Percentiles rank a stretch among this genome's conserved stretches.
Evolutionary conservation across 2,329 filamentous ascomycete genomes (phyloP).

Genomic region (Nectriaceae sp.): DNA sequence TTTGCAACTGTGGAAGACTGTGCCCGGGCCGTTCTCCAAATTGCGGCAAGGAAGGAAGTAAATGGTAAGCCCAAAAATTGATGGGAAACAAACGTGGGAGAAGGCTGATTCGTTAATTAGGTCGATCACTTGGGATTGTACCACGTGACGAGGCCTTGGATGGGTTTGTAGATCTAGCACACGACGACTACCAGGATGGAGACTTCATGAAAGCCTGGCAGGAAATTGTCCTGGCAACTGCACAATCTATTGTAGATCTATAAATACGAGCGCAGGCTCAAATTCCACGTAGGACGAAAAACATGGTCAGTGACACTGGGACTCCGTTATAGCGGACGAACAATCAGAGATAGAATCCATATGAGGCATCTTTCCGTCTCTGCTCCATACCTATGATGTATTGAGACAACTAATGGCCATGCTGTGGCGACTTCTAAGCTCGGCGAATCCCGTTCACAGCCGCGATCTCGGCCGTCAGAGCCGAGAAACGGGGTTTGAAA

Average conservation of each 20-base stretch:
- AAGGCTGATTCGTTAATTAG: background rate
- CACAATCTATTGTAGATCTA: slow-evolving; percentile 8
- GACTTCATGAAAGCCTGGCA: slow-evolving; percentile 9
- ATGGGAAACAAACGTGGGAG: background rate
- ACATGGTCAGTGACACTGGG: too few species aligned
- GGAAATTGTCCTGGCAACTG: slow-evolving; percentile 9
- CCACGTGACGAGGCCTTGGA: slow-evolving; percentile 4
- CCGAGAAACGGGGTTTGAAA: too few species aligned
- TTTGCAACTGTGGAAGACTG: slow-evolving; percentile 12
- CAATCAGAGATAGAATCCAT: too few species aligned
- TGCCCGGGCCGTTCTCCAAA: slow-evolving; percentile 2
- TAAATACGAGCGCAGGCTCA: too few species aligned
- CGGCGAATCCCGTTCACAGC: too few species aligned
- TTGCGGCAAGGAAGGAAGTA: background rate
- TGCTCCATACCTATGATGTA: too few species aligned
- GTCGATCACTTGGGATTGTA: slow-evolving; percentile 10
- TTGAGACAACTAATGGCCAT: too few species aligned
- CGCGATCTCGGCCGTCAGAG: too few species aligned
- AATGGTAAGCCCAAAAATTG: slow-evolving; percentile 11
- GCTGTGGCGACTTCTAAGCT: too few species aligned
- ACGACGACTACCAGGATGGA: slow-evolving; percentile 11
- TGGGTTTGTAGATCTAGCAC: slow-evolving; percentile 8
- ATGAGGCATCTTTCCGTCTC: too few species aligned
- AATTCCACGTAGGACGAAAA: too few species aligned
- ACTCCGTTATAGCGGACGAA: too few species aligned